These are phyloP conservation scores for Rhizopus delemar DNA, from an alignment of 371 early-diverging fungal species.

Conservation along the genomic window DNA sequence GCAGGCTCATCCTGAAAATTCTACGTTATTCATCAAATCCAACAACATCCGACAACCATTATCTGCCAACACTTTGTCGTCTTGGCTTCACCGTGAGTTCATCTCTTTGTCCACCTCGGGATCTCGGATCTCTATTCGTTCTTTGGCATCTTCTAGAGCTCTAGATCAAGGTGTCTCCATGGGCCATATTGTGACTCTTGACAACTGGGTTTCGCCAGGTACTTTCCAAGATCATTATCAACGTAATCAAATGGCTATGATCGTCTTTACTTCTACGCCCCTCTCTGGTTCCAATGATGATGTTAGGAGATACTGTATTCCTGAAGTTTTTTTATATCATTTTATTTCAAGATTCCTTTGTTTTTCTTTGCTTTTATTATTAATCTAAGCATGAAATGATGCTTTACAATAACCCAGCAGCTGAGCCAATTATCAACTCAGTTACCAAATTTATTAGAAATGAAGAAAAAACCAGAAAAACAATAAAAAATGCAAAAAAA, in stretches of 20 bases:
- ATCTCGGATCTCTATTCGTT: conserved; percentile 9
- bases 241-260: neutral
- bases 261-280: neutral
- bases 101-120: neutral
- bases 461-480: too few relatives aligned
- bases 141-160: conserved; percentile 4
- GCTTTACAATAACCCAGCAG: too few relatives aligned
- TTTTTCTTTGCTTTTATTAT: too few relatives aligned
- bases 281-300: neutral
- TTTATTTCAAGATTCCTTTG: too few relatives aligned
- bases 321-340: too few relatives aligned
- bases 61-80: neutral
- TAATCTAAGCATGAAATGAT: too few relatives aligned
- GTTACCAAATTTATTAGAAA: too few relatives aligned
- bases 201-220: neutral
- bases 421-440: too few relatives aligned
- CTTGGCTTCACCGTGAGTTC: neutral
- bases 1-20: too few relatives aligned
- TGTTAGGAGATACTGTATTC: too few relatives aligned
- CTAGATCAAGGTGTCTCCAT: neutral
- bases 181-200: conserved; percentile 9
- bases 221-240: conserved; percentile 3
- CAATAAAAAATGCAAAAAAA: too few relatives aligned
- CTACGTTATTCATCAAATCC: neutral
- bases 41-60: neutral